Evolutionary conservation across 2,329 filamentous ascomycete species (phyloP).

Genomic region (Venturia asperata): DNA sequence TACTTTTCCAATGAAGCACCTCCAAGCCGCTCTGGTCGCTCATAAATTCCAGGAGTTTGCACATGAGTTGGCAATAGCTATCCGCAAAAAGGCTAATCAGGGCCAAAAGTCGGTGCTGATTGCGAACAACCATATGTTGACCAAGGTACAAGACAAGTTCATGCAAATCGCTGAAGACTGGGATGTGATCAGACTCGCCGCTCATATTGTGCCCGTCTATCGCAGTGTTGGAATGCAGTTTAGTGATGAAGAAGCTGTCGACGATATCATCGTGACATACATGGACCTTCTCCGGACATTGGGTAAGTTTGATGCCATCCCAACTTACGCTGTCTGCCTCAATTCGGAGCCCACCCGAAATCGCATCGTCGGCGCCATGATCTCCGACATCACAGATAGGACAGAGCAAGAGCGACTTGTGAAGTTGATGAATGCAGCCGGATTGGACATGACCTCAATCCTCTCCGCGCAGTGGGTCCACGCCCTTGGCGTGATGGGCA

Average conservation of each 20-base stretch:
- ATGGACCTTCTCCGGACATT: constrained; percentile 69
- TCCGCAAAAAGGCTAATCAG: constrained; percentile 33
- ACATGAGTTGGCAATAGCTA: constrained; percentile 37
- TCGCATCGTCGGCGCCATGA: constrained; percentile 64
- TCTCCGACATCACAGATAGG: constrained; percentile 63
- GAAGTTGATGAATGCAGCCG: constrained; percentile 65
- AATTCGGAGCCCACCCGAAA: constrained; percentile 53
- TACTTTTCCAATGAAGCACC: constrained; percentile 59
- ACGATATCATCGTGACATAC: constrained; percentile 75
- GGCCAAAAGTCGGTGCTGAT: constrained; percentile 20
- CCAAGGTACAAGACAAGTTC: background rate
- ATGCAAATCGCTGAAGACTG: constrained; percentile 30
- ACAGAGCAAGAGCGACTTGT: constrained; percentile 62
- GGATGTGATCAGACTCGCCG: constrained; percentile 39
- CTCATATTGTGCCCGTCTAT: constrained; percentile 58
- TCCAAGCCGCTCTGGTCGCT: constrained; percentile 69
- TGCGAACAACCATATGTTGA: constrained; percentile 5
- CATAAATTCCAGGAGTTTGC: constrained; percentile 45
- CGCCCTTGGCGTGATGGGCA: constrained; percentile 21
- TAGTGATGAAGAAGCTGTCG: constrained; percentile 36
- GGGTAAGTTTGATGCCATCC: constrained; percentile 69
- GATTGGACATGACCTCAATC: constrained; percentile 65
- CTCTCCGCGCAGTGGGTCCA: constrained; percentile 59
- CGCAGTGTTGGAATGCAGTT: constrained; percentile 47
- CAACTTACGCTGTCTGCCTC: constrained; percentile 80